Conservation (phyloP, 305 asterid genomes). For the Fraxinus sp. region DNA sequence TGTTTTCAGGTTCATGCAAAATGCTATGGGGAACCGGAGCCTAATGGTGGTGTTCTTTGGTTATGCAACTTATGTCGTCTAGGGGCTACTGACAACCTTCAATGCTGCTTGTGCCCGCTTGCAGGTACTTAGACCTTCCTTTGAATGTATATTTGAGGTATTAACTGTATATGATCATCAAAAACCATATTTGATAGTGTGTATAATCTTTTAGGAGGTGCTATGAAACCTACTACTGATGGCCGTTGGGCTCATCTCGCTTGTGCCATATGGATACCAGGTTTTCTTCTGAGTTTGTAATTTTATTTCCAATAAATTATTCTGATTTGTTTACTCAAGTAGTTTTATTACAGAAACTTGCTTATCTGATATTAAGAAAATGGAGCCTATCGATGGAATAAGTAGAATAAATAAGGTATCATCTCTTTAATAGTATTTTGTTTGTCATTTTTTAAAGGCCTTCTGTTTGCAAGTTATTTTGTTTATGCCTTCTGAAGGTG, state of each 20-base stretch:
- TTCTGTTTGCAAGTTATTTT: background rate
- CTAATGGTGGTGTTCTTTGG: slow-evolving; percentile 86
- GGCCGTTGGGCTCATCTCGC: slow-evolving; percentile 99
- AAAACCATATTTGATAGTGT: slow-evolving; percentile 19
- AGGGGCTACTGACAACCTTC: slow-evolving; percentile 79
- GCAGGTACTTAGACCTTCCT: slow-evolving; percentile 48
- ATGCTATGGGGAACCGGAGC: slow-evolving; percentile 93
- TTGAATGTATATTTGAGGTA: slow-evolving; percentile 19
- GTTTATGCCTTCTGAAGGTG: slow-evolving; percentile 9
- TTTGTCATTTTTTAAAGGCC: background rate
- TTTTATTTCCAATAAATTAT: slow-evolving; percentile 9
- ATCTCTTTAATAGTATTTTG: slow-evolving; percentile 25
- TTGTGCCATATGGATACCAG: slow-evolving; percentile 99
- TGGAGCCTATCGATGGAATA: slow-evolving; percentile 99
- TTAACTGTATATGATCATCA: slow-evolving; percentile 19
- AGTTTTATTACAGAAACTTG: slow-evolving; percentile 76
- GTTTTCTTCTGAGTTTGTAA: slow-evolving; percentile 34
- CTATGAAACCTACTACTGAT: slow-evolving; percentile 98
- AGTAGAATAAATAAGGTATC: slow-evolving; percentile 78
- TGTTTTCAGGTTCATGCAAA: slow-evolving; percentile 89
- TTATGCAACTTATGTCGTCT: slow-evolving; percentile 97
- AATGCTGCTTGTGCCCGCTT: slow-evolving; percentile 92
- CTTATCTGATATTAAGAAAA: slow-evolving; percentile 77
- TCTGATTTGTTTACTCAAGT: slow-evolving; percentile 15
- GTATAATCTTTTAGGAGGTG: slow-evolving; percentile 73